Evolutionary conservation across 345 rosid species (phyloP), one percentile per base, ranked within the genome.

Genomic region (Gossypium anomalum): DNA sequence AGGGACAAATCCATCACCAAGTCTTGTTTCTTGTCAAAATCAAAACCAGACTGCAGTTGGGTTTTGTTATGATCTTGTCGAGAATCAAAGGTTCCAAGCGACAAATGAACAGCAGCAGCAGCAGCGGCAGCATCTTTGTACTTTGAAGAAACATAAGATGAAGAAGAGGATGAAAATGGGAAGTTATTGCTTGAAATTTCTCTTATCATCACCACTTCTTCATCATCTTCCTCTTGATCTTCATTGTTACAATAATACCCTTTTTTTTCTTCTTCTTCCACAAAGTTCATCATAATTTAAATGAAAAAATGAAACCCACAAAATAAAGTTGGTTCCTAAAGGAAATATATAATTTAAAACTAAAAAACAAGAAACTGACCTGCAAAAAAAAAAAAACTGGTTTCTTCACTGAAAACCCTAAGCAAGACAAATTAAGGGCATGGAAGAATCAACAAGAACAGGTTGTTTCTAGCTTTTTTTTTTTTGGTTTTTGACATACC

Each of bases 1-100:
- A 87, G 86, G 2, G 94, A 85, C 62, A 88, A 78, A 64, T 82
- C 75, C 78, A 83, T 84, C 80, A 78, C 41, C 67, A 34, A 34
- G 7, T 80, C 85, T 57, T 61, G 62, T 53, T 80, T 85, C 48
- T 83, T 83, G 78, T 79, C 81, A 43, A 76, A 79, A 79, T 73
- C 76, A 78, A 70, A 56, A 16, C 73, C 60, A 61, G 80, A 3
- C 22, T 77, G 74, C 22, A 75, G 74, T 69, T 66, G 78, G 27
- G 15, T 71, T 56, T 49, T 56, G 75, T 71, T 34, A 34, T 34
- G 51, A 17, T 70, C 79, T 63, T 59, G 65, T 61, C 70, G 82
- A 58, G 85, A 67, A 53, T 79, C 83, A 52, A 49, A 71, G 44
- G 65, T 51, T 6, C 75, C 73, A 45, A 72, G 79, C 86, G 83